These are phyloP conservation scores for Picochlorum costavermella DNA, from an alignment of 139 green algal species.

Conservation along the genomic window DNA sequence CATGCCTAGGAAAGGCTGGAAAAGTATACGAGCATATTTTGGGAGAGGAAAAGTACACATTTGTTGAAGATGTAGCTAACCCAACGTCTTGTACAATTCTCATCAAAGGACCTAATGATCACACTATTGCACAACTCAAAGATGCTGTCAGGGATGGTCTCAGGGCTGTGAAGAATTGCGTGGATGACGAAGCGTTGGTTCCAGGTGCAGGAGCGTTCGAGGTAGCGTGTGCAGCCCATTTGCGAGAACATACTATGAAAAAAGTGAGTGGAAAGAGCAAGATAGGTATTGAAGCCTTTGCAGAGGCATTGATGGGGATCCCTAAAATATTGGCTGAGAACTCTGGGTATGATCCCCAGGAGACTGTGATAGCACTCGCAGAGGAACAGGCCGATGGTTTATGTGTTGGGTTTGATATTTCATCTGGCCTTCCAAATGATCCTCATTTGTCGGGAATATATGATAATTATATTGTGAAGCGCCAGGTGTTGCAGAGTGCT, in stretches of 20 bases:
- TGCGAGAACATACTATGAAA: constrained; percentile 45
- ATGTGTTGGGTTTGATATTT: constrained; percentile 81
- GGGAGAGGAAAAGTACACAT: constrained; percentile 99
- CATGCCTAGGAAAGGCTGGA: constrained; percentile 63
- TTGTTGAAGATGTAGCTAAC: constrained; percentile 90
- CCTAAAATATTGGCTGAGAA: constrained; percentile 96
- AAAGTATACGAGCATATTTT: constrained; percentile 96
- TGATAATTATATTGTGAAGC: constrained; percentile 97
- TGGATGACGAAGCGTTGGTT: constrained; percentile 79
- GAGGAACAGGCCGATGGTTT: constrained; percentile 61
- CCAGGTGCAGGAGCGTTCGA: constrained; percentile 90
- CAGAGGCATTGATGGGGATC: constrained; percentile 87
- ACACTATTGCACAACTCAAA: constrained; percentile 98
- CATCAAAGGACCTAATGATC: constrained; percentile 94
- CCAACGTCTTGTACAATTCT: constrained; percentile 91
- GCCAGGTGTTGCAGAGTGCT: constrained; percentile 86
- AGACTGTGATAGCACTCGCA: constrained; percentile 20
- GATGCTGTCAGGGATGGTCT: constrained; percentile 95
- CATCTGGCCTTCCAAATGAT: constrained; percentile 84
- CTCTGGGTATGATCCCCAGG: constrained; percentile 74
- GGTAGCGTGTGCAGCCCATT: constrained; percentile 72
- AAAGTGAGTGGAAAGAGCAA: constrained; percentile 52
- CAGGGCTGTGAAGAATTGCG: constrained; percentile 90
- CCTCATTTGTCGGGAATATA: constrained; percentile 76
- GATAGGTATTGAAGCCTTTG: constrained; percentile 94